phyloP scores from a whole-genome alignment of 495 filamentous ascomycete species.

The Neurospora sp. region DNA sequence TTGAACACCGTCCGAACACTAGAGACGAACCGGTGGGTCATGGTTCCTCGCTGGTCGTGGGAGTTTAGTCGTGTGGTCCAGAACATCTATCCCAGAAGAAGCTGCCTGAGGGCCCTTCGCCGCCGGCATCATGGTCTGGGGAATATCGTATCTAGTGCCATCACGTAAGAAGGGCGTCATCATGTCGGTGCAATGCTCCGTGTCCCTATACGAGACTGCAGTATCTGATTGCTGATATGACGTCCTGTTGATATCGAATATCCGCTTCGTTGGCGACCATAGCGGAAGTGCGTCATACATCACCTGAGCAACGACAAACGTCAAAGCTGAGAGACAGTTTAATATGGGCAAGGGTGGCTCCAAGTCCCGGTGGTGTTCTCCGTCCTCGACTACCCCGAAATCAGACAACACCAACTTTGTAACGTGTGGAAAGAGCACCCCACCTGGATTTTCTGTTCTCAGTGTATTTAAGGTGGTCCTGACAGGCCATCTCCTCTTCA shows the following conservation, averaged over 20 bases:
- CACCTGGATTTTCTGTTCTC: too few relatives aligned
- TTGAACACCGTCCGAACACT: background rate
- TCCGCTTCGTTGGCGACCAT: background rate
- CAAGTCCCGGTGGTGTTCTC: background rate
- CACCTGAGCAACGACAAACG: background rate
- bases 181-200: background rate
- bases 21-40: background rate
- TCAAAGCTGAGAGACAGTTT: background rate
- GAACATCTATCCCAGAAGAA: background rate
- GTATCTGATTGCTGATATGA: background rate
- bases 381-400: background rate
- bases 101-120: background rate
- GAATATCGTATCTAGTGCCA: background rate
- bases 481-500: too few relatives aligned
- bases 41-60: background rate
- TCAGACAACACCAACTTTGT: background rate
- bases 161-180: background rate
- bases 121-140: background rate
- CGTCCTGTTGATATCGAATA: background rate
- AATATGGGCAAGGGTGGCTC: background rate
- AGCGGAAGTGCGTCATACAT: background rate
- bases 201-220: background rate
- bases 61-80: background rate
- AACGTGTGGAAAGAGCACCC: too few relatives aligned
- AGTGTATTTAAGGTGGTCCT: too few relatives aligned